phyloP scores from a whole-genome alignment of 306 rosid genomes.

The Casuarina equisetifolia region DNA sequence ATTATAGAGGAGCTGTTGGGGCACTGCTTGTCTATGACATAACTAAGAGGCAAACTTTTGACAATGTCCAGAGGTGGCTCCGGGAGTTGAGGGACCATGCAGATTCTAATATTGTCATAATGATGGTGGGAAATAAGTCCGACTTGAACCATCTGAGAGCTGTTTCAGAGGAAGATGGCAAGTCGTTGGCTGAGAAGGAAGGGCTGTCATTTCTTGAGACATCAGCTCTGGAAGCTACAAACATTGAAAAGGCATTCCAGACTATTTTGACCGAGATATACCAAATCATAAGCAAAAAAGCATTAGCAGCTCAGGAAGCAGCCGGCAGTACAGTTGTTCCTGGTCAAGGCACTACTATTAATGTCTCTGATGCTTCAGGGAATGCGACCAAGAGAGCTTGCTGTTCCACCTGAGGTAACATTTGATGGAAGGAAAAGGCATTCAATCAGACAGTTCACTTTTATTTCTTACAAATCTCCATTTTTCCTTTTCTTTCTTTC shows the following conservation, averaged over 20 bases:
- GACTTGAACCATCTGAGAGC: slow-evolving; percentile 88
- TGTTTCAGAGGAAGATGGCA: slow-evolving; percentile 86
- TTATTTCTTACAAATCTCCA: slow-evolving; percentile 33
- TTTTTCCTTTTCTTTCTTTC: slow-evolving; percentile 20
- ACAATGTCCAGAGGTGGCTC: slow-evolving; percentile 93
- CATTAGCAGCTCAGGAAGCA: slow-evolving; percentile 97
- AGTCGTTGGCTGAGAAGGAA: slow-evolving; percentile 87
- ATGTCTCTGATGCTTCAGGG: slow-evolving; percentile 68
- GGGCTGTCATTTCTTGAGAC: slow-evolving; percentile 98
- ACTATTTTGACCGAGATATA: slow-evolving; percentile 90
- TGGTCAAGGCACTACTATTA: slow-evolving; percentile 93
- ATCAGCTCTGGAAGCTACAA: slow-evolving; percentile 93
- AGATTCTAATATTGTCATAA: slow-evolving; percentile 92
- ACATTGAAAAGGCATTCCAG: slow-evolving; percentile 95
- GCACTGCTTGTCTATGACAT: slow-evolving; percentile 94
- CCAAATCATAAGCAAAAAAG: slow-evolving; percentile 96
- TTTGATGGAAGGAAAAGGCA: slow-evolving; percentile 27
- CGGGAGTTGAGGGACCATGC: slow-evolving; percentile 98
- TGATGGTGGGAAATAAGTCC: slow-evolving; percentile 98
- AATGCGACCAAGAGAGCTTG: slow-evolving; percentile 63
- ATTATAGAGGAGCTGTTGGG: slow-evolving; percentile 98
- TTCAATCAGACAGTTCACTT: slow-evolving; percentile 39
- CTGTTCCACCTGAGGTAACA: slow-evolving; percentile 59
- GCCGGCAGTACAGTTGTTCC: slow-evolving; percentile 56
- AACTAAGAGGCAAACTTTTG: slow-evolving; percentile 93